These are phyloP conservation scores for Cyberlindnera mycetangii DNA, from an alignment of 805 yeast species.

Conservation along the genomic window DNA sequence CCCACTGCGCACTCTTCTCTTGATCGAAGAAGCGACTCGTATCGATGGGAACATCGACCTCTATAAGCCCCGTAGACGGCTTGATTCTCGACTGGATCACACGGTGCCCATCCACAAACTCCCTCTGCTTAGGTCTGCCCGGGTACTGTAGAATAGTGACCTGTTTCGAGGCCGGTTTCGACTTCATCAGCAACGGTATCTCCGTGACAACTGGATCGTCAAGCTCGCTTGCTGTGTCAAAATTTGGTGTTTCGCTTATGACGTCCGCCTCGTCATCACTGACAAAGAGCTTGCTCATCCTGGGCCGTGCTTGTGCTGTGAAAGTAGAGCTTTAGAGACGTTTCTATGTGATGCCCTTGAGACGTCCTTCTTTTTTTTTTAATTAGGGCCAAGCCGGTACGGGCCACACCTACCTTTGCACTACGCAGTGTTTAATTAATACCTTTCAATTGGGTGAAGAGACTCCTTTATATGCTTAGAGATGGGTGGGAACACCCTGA, in stretches of 20 bases:
- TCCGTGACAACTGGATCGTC: constrained; percentile 56
- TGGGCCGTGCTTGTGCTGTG: no score
- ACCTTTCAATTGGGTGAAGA: no score
- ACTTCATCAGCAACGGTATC: constrained; percentile 51
- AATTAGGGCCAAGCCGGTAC: neutral
- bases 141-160: constrained; percentile 58
- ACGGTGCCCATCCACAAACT: constrained; percentile 34
- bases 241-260: neutral
- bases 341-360: constrained; percentile 1
- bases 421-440: no score
- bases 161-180: constrained; percentile 27
- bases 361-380: neutral
- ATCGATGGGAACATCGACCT: constrained; percentile 73
- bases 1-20: constrained; percentile 63
- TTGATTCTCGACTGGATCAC: constrained; percentile 50
- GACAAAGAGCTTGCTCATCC: constrained; percentile 21
- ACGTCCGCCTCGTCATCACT: constrained; percentile 22
- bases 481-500: no score
- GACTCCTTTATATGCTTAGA: no score
- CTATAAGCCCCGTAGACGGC: constrained; percentile 59
- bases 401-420: neutral
- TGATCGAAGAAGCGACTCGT: constrained; percentile 66
- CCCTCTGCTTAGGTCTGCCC: constrained; percentile 46
- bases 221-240: constrained; percentile 20
- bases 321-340: no score